Base-by-base conservation (phyloP, 768 basidiomycete species). In the Psilocybe cyanescens region DNA sequence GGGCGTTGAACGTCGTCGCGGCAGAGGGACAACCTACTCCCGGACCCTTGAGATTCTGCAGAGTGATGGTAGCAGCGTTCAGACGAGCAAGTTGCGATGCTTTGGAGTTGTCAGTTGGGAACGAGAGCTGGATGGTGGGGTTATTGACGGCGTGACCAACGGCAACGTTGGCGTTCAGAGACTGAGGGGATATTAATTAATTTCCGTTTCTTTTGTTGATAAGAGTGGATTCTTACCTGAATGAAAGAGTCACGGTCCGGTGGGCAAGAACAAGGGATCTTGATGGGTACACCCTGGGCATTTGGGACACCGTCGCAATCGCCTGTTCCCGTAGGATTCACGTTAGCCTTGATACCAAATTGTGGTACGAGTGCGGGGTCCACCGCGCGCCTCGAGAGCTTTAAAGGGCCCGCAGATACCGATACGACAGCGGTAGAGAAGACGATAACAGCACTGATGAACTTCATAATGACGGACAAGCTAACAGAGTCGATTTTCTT, bases 21-120 rank as follows among this genome's bases (percentile, higher is more conserved):
- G 82, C 83, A 12, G 83, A 82, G 4, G 90, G 89, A 70, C 88
- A 91, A 9, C 89, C 91, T 4, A 79, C 72, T 41, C 90, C 91
- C 0, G 87, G 79, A 1, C 89, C 90, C 52, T 80, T 76, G 46
- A 92, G 71, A 71, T 92, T 92, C 76, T 92, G 91, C 17, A 92
- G 75, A 5, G 90, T 88, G 41, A 89, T 81, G 8, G 86, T 68
- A 4, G 85, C 81, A 28, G 89, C 81, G 50, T 84, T 75, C 60
- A 92, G 76, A 33, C 90, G 85, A 0, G 85, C 77, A 49, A 82
- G 72, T 67, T 85, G 78, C 49, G 85, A 83, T 7, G 71, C 73
- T 57, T 76, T 79, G 5, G 83, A 85, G 65, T 79, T 75, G 66
- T 86, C 88, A 1, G 82, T 82, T 2, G 89, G 90, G 81, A 89